Conservation (phyloP, 176 grass and related monocot species). For the Echinochloa phyllopogon region DNA sequence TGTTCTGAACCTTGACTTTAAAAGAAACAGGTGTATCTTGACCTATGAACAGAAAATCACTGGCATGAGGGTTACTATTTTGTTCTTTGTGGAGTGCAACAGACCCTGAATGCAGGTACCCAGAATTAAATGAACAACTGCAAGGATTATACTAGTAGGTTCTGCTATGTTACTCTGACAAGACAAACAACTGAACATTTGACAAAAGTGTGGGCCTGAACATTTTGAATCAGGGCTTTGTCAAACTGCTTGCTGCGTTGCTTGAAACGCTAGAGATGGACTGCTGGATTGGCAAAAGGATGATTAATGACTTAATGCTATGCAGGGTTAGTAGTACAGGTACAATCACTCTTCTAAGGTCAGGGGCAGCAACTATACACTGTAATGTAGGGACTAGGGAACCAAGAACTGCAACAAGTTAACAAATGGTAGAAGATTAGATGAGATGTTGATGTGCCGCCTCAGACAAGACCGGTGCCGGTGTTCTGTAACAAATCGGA, state of each 20-base stretch:
- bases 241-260: not conserved
- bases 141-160: not conserved
- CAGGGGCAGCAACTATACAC: conserved; percentile 7
- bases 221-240: not conserved
- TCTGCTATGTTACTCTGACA: not conserved
- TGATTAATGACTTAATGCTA: not conserved
- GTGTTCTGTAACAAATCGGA: not conserved
- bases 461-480: not conserved
- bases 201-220: not conserved
- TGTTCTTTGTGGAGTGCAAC: not conserved
- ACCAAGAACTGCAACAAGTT: not conserved
- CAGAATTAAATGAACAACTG: not conserved
- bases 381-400: not conserved
- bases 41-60: conserved; percentile 50
- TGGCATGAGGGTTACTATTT: not conserved
- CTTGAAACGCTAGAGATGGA: too few species aligned
- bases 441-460: not conserved
- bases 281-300: not conserved
- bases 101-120: not conserved
- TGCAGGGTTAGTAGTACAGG: not conserved
- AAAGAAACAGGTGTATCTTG: conserved; percentile 89
- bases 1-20: conserved; percentile 80
- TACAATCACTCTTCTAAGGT: too few species aligned
- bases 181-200: not conserved
- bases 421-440: not conserved